A percentile compares a stretch with the other conserved stretches of the same genome.
Conservation (phyloP, 495 filamentous ascomycete species). For the Xylaria castorea region DNA sequence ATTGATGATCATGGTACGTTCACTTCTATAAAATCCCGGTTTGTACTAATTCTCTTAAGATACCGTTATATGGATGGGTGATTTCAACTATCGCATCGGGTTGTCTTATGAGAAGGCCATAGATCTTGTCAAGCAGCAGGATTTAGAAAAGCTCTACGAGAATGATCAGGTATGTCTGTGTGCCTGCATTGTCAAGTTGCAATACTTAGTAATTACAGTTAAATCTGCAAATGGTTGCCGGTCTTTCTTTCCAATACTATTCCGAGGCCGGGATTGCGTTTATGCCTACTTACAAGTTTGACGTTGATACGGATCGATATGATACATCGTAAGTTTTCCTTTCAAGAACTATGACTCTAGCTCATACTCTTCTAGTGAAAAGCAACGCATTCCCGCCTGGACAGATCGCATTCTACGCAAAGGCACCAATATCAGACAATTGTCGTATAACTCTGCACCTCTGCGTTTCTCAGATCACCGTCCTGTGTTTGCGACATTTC, state of each 20-base stretch:
- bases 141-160: slow-evolving; percentile 82
- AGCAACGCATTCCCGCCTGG: slow-evolving; percentile 94
- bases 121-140: slow-evolving; percentile 69
- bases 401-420: slow-evolving; percentile 91
- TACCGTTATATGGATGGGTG: slow-evolving; percentile 94
- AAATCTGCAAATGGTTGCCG: slow-evolving; percentile 95
- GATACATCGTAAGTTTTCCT: slow-evolving; percentile 78
- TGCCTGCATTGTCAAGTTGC: slow-evolving; percentile 4
- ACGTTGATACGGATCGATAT: slow-evolving; percentile 84
- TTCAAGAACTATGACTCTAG: background rate
- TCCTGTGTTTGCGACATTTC: slow-evolving; percentile 88
- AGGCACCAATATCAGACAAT: slow-evolving; percentile 81
- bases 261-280: slow-evolving; percentile 86
- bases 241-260: slow-evolving; percentile 86
- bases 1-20: slow-evolving; percentile 83
- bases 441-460: slow-evolving; percentile 77
- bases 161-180: slow-evolving; percentile 80
- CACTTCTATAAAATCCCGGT: background rate
- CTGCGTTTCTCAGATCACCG: slow-evolving; percentile 92
- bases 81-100: slow-evolving; percentile 98
- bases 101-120: slow-evolving; percentile 80
- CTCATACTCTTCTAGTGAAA: slow-evolving; percentile 67
- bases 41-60: slow-evolving; percentile 48
- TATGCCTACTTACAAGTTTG: slow-evolving; percentile 93
- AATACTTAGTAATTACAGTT: slow-evolving; percentile 59